Base-by-base conservation (phyloP, 2,329 filamentous ascomycete genomes). In the Neoarthrinium moseri region DNA sequence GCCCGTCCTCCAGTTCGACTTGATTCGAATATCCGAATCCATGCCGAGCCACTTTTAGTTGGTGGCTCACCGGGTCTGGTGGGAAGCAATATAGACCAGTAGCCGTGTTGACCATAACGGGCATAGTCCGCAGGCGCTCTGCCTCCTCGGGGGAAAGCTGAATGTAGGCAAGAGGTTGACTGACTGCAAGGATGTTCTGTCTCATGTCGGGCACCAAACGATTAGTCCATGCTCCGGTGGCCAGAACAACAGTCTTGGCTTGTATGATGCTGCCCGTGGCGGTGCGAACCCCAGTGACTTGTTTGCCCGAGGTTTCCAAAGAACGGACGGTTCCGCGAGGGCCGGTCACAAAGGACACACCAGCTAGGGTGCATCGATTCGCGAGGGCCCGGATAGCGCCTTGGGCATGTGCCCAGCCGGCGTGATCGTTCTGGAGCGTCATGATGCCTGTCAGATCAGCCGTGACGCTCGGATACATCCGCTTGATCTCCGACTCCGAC, bases 211-310 rank as follows among this genome's bases (percentile, higher is more conserved):
- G 6, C 34, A 89, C 12, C 1, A 67, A 38, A 2, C 55, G 41
- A 12, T 63, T 64, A 12, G 83, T 83, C 85, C 86, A 89, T 3
- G 86, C 84, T 8, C 86, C 86, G 2, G 84, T 78, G 2, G 86
- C 82, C 3, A 90, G 66, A 43, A 89, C 70, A 8, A 82, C 50
- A n/a, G 33, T 34, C 8, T 24, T 13, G 1, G 18, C 21, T 13
- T 18, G 20, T n/a, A 43, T 22, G 3, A n/a, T 30, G 5, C 5
- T n/a, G 11, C 18, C 30, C 11, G 6, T 29, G 4, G 20, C 12
- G 7, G 33, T 35, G 5, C 36, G 36, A 12, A 39, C 36, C 12
- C 36, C 36, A n/a, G 17, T n/a, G 36, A 26, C n/a, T 13, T 29
- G 32, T 18, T 22, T 4, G 40, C 48, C 22, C 2, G 32, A 45